A percentile compares a stretch with the other conserved stretches of the same genome.
These are phyloP conservation scores for Pichia kluyveri DNA, from an alignment of 805 yeast species.

Conservation along the genomic window DNA sequence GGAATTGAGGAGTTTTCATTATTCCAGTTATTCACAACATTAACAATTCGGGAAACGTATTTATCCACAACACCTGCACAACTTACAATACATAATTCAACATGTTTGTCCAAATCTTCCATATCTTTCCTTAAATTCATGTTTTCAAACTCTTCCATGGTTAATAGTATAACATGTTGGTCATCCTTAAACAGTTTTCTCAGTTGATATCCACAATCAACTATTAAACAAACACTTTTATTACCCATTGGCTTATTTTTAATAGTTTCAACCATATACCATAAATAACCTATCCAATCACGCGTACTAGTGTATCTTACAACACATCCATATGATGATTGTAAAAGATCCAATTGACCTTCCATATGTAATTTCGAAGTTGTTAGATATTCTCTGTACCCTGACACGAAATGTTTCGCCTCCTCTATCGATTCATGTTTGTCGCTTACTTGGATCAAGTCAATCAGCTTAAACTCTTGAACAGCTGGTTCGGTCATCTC, in stretches of 20 bases:
- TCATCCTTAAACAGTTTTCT: background rate
- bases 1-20: background rate
- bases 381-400: background rate
- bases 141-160: background rate
- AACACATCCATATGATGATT: background rate
- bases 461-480: background rate
- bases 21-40: background rate
- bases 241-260: background rate
- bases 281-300: conserved; percentile 4
- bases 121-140: background rate
- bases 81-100: background rate
- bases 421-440: background rate
- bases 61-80: background rate
- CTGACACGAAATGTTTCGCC: background rate
- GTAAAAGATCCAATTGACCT: background rate
- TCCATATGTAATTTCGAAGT: background rate
- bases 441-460: background rate
- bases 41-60: background rate
- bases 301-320: conserved; percentile 1
- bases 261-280: background rate
- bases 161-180: background rate
- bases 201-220: conserved; percentile 12
- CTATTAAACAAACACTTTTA: background rate
- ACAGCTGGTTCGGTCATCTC: no score
- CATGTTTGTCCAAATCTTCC: background rate